Evolutionary conservation across 345 rosid genomes (phyloP).

Genomic region (Brassica cretica): DNA sequence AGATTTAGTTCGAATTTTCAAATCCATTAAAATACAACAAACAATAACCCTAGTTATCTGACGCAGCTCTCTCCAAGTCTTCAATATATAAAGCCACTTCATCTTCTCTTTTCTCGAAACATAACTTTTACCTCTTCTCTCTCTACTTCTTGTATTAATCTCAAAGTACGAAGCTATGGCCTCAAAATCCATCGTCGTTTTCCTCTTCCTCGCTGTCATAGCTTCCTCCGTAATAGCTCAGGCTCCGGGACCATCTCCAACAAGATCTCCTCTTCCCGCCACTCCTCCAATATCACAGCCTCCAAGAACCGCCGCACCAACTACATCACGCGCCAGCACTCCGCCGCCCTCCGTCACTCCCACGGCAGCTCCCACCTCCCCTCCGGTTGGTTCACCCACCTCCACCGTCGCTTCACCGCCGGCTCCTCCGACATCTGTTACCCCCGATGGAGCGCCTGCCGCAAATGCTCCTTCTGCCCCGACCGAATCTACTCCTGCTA

Average conservation of each 20-base stretch:
- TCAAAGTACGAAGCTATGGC: conserved; percentile 48
- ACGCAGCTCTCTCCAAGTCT: conserved; percentile 5
- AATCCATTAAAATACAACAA: no score
- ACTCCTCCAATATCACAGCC: conserved; percentile 29
- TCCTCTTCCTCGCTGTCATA: conserved; percentile 50
- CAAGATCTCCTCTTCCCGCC: conserved; percentile 40
- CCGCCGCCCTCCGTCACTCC: conserved; percentile 37
- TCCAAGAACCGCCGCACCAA: conserved; percentile 31
- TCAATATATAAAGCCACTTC: conserved; percentile 30
- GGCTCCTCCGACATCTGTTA: conserved; percentile 36
- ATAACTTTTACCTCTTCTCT: background rate
- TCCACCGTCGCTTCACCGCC: conserved; percentile 29
- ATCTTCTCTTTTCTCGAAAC: conserved; percentile 18
- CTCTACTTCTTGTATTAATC: background rate
- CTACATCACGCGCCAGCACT: conserved; percentile 34
- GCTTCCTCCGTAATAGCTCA: conserved; percentile 54
- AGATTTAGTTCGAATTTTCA: no score
- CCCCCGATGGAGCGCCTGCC: conserved; percentile 13
- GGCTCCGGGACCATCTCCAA: conserved; percentile 52
- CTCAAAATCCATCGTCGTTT: conserved; percentile 32
- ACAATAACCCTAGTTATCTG: no score
- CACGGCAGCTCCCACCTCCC: conserved; percentile 12
- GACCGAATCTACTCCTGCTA: conserved; percentile 4
- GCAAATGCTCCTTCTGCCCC: conserved; percentile 27
- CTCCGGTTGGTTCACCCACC: conserved; percentile 41